A percentile compares a stretch with the other conserved stretches of the same genome.
phyloP scores from a whole-genome alignment of 2,329 filamentous ascomycete species.

The Thielaviopsis euricoi region DNA sequence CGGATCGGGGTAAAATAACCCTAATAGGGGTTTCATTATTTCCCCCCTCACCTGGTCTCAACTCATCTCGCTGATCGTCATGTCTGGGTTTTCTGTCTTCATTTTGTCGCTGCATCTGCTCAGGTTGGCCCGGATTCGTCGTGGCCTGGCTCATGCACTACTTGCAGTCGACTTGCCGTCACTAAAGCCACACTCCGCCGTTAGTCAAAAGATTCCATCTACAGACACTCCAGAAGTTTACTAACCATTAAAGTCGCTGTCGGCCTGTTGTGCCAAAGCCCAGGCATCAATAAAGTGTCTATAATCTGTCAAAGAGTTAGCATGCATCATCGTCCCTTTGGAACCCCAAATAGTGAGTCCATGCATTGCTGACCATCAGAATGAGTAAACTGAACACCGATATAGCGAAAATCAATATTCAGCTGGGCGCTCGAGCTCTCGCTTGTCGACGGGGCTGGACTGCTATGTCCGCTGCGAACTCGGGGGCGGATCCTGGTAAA shows the following conservation, averaged over 20 bases:
- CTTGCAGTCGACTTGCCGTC: neutral
- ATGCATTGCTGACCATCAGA: slow-evolving; percentile 24
- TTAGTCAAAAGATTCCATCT: slow-evolving; percentile 27
- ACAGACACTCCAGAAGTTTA: slow-evolving; percentile 21
- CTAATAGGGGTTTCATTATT: neutral
- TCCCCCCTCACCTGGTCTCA: too few relatives aligned
- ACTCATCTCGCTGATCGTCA: too few relatives aligned
- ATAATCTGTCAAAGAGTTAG: slow-evolving; percentile 22
- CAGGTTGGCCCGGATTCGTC: neutral
- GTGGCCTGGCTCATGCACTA: neutral
- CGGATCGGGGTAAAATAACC: neutral
- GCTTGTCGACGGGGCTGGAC: slow-evolving; percentile 14
- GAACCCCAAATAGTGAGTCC: neutral
- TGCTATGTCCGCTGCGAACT: slow-evolving; percentile 19
- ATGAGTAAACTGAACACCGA: slow-evolving; percentile 33
- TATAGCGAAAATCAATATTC: slow-evolving; percentile 28
- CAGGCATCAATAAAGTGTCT: slow-evolving; percentile 30
- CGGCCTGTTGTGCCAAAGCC: slow-evolving; percentile 28
- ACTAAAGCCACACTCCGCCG: neutral
- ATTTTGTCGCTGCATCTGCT: neutral
- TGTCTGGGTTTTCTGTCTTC: too few relatives aligned
- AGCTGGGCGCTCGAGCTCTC: slow-evolving; percentile 5
- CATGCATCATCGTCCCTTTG: neutral
- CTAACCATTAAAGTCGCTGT: slow-evolving; percentile 29
- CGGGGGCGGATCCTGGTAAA: slow-evolving; percentile 27